Evolutionary conservation across 2,329 filamentous ascomycete species (phyloP).

Genomic region (Chrysosporium queenslandicum): DNA sequence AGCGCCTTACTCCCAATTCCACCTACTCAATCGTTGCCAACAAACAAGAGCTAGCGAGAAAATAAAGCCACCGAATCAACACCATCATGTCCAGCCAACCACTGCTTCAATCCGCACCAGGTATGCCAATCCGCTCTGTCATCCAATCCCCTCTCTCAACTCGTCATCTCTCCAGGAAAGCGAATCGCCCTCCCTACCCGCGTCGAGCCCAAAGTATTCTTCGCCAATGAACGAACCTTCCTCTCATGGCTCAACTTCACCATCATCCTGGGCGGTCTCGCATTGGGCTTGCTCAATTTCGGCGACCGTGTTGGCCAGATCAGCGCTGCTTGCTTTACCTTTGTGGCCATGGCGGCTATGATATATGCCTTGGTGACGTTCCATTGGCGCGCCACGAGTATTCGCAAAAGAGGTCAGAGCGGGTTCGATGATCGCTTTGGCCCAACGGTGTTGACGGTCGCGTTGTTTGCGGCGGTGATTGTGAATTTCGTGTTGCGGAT

Average conservation of each 20-base stretch:
- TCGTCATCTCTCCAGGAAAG: conserved; percentile 56
- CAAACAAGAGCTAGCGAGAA: no score
- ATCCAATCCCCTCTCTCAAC: conserved; percentile 5
- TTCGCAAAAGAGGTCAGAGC: conserved; percentile 79
- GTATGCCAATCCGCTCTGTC: conserved; percentile 42
- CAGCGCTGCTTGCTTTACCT: conserved; percentile 83
- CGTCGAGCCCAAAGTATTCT: conserved; percentile 99
- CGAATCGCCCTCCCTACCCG: conserved; percentile 95
- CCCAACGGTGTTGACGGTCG: conserved; percentile 78
- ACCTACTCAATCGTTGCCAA: not conserved
- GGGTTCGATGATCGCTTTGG: conserved; percentile 96
- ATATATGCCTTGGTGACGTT: conserved; percentile 89
- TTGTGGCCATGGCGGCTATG: conserved; percentile 92
- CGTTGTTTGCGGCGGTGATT: conserved; percentile 77
- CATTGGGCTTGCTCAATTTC: conserved; percentile 96
- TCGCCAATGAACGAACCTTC: conserved; percentile 98
- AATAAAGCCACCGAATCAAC: not conserved
- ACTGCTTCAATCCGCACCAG: conserved; percentile 85
- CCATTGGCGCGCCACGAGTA: conserved; percentile 93
- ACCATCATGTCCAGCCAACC: conserved; percentile 81
- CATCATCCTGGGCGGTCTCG: conserved; percentile 91
- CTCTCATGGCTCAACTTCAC: conserved; percentile 99
- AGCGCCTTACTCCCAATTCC: no score
- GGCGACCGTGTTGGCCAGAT: conserved; percentile 91
- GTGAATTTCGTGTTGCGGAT: conserved; percentile 84